Percentiles rank a stretch among this genome's conserved stretches.
phyloP scores from a whole-genome alignment of 139 green algal species.

The Picochlorum costavermella region DNA sequence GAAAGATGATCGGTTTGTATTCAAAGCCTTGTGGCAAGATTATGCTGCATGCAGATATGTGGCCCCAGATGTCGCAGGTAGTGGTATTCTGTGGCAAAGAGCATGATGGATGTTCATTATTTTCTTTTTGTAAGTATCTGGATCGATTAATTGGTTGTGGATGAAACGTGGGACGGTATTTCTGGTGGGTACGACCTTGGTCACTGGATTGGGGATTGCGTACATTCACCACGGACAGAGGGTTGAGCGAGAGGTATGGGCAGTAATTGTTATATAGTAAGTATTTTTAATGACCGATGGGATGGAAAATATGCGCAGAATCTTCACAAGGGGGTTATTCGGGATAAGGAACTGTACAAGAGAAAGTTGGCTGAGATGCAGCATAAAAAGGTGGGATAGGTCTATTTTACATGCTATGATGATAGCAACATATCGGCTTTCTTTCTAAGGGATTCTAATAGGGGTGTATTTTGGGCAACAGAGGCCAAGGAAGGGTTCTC shows the following conservation, averaged over 20 bases:
- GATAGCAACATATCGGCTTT: background rate
- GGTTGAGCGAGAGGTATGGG: constrained; percentile 21
- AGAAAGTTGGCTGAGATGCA: constrained; percentile 25
- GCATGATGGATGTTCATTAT: background rate
- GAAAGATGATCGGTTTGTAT: constrained; percentile 53
- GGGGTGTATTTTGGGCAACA: too few species aligned
- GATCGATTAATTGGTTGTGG: background rate
- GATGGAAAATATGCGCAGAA: constrained; percentile 18
- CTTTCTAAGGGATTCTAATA: background rate
- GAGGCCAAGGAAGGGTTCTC: background rate
- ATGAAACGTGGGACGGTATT: background rate
- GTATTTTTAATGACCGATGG: background rate
- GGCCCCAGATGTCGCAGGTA: constrained; percentile 35
- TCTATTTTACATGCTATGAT: background rate
- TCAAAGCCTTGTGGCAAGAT: constrained; percentile 63
- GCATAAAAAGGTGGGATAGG: background rate
- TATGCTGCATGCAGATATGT: constrained; percentile 36
- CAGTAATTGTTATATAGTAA: background rate
- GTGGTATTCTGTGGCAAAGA: constrained; percentile 41
- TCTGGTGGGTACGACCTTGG: background rate
- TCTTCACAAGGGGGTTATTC: constrained; percentile 31
- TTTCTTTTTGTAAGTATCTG: background rate
- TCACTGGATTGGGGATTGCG: constrained; percentile 15
- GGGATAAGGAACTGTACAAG: constrained; percentile 33
- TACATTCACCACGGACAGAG: constrained; percentile 19